Percentiles rank a stretch among this genome's conserved stretches.
phyloP scores from a whole-genome alignment of 345 rosid species.

The Sonneratia caseolaris region DNA sequence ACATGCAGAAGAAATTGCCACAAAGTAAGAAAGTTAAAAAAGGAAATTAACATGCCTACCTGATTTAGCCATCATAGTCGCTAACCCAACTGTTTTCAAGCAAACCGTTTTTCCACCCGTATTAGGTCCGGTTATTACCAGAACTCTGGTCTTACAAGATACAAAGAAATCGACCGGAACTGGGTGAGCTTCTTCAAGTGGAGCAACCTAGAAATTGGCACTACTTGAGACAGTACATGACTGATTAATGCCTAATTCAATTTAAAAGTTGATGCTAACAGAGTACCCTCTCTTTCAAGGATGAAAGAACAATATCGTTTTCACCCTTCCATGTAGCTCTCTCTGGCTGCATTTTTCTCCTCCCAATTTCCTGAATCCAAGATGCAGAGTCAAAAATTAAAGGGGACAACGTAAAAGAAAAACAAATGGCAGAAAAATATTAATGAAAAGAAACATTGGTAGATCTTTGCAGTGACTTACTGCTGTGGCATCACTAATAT shows the following conservation, averaged over 20 bases:
- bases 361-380: slow-evolving; percentile 28
- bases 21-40: not conserved
- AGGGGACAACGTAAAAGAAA: not conserved
- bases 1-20: not conserved
- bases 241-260: not conserved
- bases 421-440: not conserved
- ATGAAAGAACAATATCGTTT: slow-evolving; percentile 20
- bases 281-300: slow-evolving; percentile 25
- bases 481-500: slow-evolving; percentile 32
- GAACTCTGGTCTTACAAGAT: slow-evolving; percentile 53
- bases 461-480: slow-evolving; percentile 31
- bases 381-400: not conserved
- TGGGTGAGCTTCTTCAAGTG: slow-evolving; percentile 43
- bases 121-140: slow-evolving; percentile 89
- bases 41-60: slow-evolving; percentile 23
- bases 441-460: not conserved
- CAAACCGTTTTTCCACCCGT: slow-evolving; percentile 94
- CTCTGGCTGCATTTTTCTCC: slow-evolving; percentile 30
- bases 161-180: slow-evolving; percentile 74
- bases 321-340: slow-evolving; percentile 14
- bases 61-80: slow-evolving; percentile 93
- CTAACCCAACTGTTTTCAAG: slow-evolving; percentile 89
- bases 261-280: not conserved
- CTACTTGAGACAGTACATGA: not conserved
- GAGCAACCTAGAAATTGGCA: slow-evolving; percentile 31